Evolutionary conservation across 371 early-diverging fungal species (phyloP).

Genomic region (Mucor saturninus): DNA sequence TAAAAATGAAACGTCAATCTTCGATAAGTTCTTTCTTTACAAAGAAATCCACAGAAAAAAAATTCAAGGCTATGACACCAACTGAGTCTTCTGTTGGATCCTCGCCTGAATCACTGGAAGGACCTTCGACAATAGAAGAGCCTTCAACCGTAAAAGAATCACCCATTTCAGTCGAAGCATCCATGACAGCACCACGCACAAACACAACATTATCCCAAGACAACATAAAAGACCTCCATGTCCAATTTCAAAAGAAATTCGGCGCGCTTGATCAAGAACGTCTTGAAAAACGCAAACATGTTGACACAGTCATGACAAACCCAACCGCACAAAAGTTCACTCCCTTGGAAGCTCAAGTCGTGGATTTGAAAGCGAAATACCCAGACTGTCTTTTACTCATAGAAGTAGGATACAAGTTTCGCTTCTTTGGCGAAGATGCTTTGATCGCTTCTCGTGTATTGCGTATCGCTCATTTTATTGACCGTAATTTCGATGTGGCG

Average conservation of each 20-base stretch:
- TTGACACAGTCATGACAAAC: conserved; percentile 7
- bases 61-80: not conserved
- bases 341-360: conserved; percentile 81
- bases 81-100: not conserved
- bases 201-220: not conserved
- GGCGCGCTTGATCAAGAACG: conserved; percentile 27
- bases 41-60: conserved; percentile 9
- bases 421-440: conserved; percentile 83
- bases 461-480: conserved; percentile 77
- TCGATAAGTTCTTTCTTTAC: conserved; percentile 35
- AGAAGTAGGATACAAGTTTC: conserved; percentile 90
- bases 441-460: conserved; percentile 71
- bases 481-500: conserved; percentile 80
- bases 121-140: not conserved
- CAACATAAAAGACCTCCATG: conserved; percentile 11
- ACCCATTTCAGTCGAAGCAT: too few relatives aligned
- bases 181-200: not conserved
- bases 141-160: too few relatives aligned
- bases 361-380: conserved; percentile 72
- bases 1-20: conserved; percentile 35
- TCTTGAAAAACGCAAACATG: conserved; percentile 21
- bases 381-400: conserved; percentile 77
- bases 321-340: conserved; percentile 57
- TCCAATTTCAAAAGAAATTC: conserved; percentile 32
- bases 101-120: not conserved